Conservation (phyloP, 2,329 filamentous ascomycete genomes). For the Claviceps quebecensis region DNA sequence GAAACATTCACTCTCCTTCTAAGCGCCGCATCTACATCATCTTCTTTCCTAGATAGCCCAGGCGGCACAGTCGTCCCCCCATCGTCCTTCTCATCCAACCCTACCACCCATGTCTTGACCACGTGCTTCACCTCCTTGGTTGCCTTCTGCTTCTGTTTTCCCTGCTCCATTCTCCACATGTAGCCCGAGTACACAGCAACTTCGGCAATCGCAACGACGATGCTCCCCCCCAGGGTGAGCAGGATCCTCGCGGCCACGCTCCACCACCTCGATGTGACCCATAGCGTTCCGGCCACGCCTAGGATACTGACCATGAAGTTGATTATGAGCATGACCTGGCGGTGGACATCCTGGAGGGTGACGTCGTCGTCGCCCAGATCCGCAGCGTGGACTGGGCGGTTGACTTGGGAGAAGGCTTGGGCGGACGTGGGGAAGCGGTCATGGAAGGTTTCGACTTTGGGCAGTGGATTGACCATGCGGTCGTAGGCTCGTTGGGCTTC, state of each 20-base stretch:
- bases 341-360: slow-evolving; percentile 58
- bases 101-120: slow-evolving; percentile 56
- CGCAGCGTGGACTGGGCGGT: slow-evolving; percentile 29
- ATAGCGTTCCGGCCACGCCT: slow-evolving; percentile 62
- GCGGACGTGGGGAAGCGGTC: slow-evolving; percentile 43
- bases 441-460: slow-evolving; percentile 42
- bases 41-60: slow-evolving; percentile 12
- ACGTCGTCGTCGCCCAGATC: slow-evolving; percentile 48
- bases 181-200: slow-evolving; percentile 67
- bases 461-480: slow-evolving; percentile 55
- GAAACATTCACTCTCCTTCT: slow-evolving; percentile 14
- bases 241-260: slow-evolving; percentile 55
- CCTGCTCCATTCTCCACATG: slow-evolving; percentile 54
- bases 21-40: slow-evolving; percentile 8
- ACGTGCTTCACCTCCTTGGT: slow-evolving; percentile 54
- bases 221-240: slow-evolving; percentile 54
- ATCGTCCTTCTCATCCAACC: slow-evolving; percentile 19
- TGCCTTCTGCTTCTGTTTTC: slow-evolving; percentile 47
- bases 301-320: slow-evolving; percentile 83
- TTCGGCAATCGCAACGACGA: slow-evolving; percentile 60
- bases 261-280: slow-evolving; percentile 69
- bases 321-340: slow-evolving; percentile 72
- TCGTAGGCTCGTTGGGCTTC: slow-evolving; percentile 75
- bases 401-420: slow-evolving; percentile 41
- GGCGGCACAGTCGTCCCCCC: slow-evolving; percentile 14